Percentiles rank a stretch among this genome's conserved stretches.
Evolutionary conservation across 1,139 yeast genomes (phyloP).

Genomic region (Blastobotrys apis): DNA sequence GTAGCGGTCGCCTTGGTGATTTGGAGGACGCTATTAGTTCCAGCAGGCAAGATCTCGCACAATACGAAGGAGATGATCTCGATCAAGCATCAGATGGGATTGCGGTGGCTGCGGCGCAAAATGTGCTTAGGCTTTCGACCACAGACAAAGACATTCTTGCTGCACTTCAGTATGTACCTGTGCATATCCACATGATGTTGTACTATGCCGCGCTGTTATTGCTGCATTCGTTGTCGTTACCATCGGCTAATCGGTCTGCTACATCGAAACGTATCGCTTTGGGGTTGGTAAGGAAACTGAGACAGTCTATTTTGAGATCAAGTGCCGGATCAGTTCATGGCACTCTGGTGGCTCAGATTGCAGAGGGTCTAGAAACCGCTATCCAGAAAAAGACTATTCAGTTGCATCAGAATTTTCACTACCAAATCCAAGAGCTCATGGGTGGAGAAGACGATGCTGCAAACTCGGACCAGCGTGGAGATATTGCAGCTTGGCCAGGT

Average conservation of each 20-base stretch:
- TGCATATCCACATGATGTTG: conserved; percentile 66
- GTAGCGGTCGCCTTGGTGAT: conserved; percentile 15
- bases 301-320: conserved; percentile 38
- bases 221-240: conserved; percentile 27
- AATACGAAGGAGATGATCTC: conserved; percentile 4
- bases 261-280: conserved; percentile 16
- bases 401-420: not conserved
- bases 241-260: not conserved
- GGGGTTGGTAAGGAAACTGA: conserved; percentile 39
- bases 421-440: not conserved
- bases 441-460: conserved; percentile 10
- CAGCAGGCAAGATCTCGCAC: not conserved
- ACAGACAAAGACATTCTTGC: conserved; percentile 56
- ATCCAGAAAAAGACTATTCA: not conserved
- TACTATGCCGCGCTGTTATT: conserved; percentile 61
- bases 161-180: conserved; percentile 61
- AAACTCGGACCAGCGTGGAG: conserved; percentile 2
- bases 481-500: conserved; percentile 26
- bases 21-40: conserved; percentile 14
- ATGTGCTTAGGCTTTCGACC: conserved; percentile 55
- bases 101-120: conserved; percentile 60
- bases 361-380: conserved; percentile 40
- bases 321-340: conserved; percentile 41
- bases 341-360: conserved; percentile 48
- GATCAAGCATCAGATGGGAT: conserved; percentile 38